These are phyloP conservation scores for Lepidium campestre DNA, from an alignment of 441 rosid genomes.

Conservation along the genomic window DNA sequence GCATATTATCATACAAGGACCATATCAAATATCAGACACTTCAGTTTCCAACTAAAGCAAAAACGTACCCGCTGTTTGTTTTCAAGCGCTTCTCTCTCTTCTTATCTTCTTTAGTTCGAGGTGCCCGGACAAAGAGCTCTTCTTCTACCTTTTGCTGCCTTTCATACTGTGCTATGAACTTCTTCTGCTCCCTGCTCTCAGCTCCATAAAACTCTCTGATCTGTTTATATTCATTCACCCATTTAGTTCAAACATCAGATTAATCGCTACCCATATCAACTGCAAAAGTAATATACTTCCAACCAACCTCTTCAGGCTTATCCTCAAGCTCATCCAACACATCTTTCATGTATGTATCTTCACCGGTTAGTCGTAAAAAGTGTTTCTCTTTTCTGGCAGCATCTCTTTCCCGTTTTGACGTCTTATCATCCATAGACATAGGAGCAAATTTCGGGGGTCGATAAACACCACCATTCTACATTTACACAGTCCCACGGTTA, in stretches of 20 bases:
- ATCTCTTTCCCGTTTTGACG: constrained; percentile 64
- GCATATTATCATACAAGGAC: not conserved
- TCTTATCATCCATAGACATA: constrained; percentile 65
- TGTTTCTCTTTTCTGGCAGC: constrained; percentile 62
- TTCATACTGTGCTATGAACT: constrained; percentile 51
- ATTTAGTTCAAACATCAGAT: not conserved
- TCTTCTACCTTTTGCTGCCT: constrained; percentile 66
- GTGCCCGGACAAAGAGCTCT: constrained; percentile 69
- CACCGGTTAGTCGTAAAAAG: constrained; percentile 44
- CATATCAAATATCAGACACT: not conserved
- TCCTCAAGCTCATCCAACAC: constrained; percentile 71
- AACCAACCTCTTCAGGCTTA: constrained; percentile 52
- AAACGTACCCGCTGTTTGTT: constrained; percentile 72
- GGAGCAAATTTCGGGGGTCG: constrained; percentile 79
- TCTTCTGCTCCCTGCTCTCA: constrained; percentile 60
- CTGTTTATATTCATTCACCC: constrained; percentile 32
- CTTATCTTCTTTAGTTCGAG: constrained; percentile 66
- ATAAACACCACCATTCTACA: constrained; percentile 57
- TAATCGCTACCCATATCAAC: constrained; percentile 4
- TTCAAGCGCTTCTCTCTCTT: constrained; percentile 56
- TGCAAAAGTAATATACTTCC: not conserved
- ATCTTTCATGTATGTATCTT: constrained; percentile 51
- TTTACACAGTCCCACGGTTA: constrained; percentile 13
- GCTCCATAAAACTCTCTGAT: constrained; percentile 53
- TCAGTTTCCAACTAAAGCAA: not conserved